Base-by-base conservation (phyloP, 305 asterid genomes). In the Fraxinus sp. region DNA sequence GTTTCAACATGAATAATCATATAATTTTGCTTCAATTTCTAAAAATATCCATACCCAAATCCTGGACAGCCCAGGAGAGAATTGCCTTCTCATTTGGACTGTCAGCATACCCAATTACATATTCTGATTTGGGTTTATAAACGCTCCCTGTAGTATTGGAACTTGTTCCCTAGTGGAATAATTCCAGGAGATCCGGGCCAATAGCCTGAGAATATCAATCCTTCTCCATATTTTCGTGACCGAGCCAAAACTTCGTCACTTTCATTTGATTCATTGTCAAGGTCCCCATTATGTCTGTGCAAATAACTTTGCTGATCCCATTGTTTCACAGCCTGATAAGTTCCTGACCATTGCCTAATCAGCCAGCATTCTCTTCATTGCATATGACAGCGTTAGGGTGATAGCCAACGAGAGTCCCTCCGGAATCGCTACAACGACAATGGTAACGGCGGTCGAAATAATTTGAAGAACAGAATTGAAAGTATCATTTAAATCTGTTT, bases 291-390 rank as follows among this genome's bases (percentile, higher is more conserved):
- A 89, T 90, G 82, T 89, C 92, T 1, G 94, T 89, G 83, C 93
- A 92, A 41, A 92, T 92, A 1, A 89, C 89, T 0, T 92, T 7
- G 93, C 92, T 0, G 93, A 88, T 4, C 96, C 94, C 92, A 89
- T 90, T 0, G 94, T 89, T 52, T 90, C 96, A 35, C 94, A 89
- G 8, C 94, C 92, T 0, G 94, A 86, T 22, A 90, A 90, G 83
- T 88, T 91, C 73, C 93, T 84, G 83, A 92, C 97, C 93, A 92
- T 88, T 0, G 93, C 97, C 5, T 88, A 89, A 84, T 92, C 93
- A 0, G 80, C 89, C 92, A 91, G 90, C 97, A 92, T 90, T 16
- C 91, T 83, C 49, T 90, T 90, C 94, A 91, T 89, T 16, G 92
- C 90, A 33, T 88, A 90, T 0, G 94, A 94, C 2, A 92, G 89